These are phyloP conservation scores for Barnettozyma vustinii DNA, from an alignment of 805 yeast species.

Conservation along the genomic window DNA sequence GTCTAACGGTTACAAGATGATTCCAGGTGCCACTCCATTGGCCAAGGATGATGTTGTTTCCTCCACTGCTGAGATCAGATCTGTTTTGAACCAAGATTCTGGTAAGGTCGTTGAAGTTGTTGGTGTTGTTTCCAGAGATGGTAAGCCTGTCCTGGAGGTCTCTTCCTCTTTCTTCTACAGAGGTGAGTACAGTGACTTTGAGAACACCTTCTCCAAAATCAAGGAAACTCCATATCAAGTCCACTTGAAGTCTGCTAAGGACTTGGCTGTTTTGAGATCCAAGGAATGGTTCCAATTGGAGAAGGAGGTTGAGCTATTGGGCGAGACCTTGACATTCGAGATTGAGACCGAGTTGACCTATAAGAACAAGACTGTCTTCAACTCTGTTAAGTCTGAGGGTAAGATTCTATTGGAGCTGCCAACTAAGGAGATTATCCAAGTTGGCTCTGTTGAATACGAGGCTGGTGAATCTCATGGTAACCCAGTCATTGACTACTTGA, in stretches of 20 bases:
- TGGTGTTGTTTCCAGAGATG: constrained; percentile 78
- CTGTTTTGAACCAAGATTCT: constrained; percentile 84
- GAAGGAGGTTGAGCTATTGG: constrained; percentile 62
- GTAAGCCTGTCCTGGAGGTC: constrained; percentile 84
- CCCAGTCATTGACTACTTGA: constrained; percentile 92
- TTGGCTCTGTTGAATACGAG: constrained; percentile 79
- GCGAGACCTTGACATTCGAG: constrained; percentile 82
- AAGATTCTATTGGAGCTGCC: constrained; percentile 83
- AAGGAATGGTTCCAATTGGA: constrained; percentile 97
- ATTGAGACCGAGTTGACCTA: constrained; percentile 78
- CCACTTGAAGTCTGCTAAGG: constrained; percentile 67
- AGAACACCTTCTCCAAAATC: constrained; percentile 86
- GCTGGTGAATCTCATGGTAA: constrained; percentile 94
- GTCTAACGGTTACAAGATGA: constrained; percentile 90
- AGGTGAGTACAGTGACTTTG: constrained; percentile 82
- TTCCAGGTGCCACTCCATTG: constrained; percentile 86
- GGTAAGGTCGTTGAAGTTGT: constrained; percentile 96
- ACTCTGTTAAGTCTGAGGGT: constrained; percentile 81
- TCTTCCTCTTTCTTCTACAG: constrained; percentile 94
- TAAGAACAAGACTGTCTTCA: constrained; percentile 69
- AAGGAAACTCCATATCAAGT: constrained; percentile 85
- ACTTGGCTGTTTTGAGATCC: constrained; percentile 86
- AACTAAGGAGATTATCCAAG: constrained; percentile 79
- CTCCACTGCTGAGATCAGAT: constrained; percentile 76
- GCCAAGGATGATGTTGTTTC: constrained; percentile 82